A percentile compares a stretch with the other conserved stretches of the same genome.
These are phyloP conservation scores for Malus hybrid DNA, from an alignment of 331 rosid species.

Conservation along the genomic window DNA sequence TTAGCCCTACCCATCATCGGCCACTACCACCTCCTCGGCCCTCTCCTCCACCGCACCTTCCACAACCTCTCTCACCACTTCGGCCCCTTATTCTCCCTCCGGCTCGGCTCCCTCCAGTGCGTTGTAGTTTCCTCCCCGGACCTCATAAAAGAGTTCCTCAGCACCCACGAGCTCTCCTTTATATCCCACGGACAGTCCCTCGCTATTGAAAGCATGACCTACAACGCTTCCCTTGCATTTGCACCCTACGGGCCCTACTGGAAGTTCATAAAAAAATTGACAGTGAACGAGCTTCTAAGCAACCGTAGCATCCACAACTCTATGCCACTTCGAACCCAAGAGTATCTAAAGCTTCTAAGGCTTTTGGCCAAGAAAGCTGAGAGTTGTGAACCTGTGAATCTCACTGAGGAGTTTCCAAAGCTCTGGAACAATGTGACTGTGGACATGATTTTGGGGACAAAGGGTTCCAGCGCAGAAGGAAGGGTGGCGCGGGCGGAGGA, in stretches of 20 bases:
- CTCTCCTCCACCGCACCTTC: constrained; percentile 37
- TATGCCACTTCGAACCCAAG: constrained; percentile 20
- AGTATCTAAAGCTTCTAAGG: constrained; percentile 12
- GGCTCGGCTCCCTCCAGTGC: constrained; percentile 29
- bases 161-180: constrained; percentile 28
- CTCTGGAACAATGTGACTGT: constrained; percentile 40
- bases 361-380: constrained; percentile 17
- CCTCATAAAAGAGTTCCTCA: constrained; percentile 42
- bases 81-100: constrained; percentile 39
- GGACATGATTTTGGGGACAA: constrained; percentile 32
- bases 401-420: constrained; percentile 38
- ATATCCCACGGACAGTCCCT: constrained; percentile 13
- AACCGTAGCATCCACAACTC: constrained; percentile 17
- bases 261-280: constrained; percentile 39
- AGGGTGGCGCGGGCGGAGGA: constrained; percentile 18
- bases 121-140: constrained; percentile 25
- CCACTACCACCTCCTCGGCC: constrained; percentile 34
- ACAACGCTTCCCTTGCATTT: constrained; percentile 36
- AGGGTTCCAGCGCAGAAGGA: not conserved
- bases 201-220: constrained; percentile 26
- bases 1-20: no score
- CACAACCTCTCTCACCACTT: constrained; percentile 19
- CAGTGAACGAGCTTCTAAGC: constrained; percentile 39
- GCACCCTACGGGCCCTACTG: constrained; percentile 49
- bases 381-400: constrained; percentile 15